Percentiles rank a stretch among this genome's conserved stretches.
Conservation (phyloP, 208 protist genomes). For the Paratrypanosoma confusum region DNA sequence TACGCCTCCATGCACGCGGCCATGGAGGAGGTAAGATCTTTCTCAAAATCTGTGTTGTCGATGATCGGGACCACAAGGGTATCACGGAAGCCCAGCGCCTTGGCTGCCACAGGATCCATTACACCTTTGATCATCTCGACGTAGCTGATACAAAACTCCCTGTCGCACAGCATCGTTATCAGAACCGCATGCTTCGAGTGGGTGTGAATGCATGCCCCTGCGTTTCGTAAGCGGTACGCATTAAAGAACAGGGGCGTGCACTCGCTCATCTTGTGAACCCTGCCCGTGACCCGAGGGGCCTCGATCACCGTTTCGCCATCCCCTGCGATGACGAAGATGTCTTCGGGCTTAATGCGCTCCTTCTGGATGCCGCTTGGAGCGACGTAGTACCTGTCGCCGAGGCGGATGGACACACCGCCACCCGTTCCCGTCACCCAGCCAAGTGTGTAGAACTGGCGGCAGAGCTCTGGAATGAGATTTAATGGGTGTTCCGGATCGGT, state of each 20-base stretch:
- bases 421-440: slow-evolving; percentile 94
- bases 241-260: slow-evolving; percentile 94
- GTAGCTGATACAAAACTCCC: slow-evolving; percentile 91
- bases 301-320: slow-evolving; percentile 30
- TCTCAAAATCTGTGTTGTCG: slow-evolving; percentile 87
- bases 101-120: slow-evolving; percentile 27
- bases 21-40: slow-evolving; percentile 63
- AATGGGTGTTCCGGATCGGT: slow-evolving; percentile 62
- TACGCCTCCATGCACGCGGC: slow-evolving; percentile 82
- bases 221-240: slow-evolving; percentile 70
- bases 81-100: slow-evolving; percentile 68
- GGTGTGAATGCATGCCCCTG: slow-evolving; percentile 91
- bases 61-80: slow-evolving; percentile 93
- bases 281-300: slow-evolving; percentile 15
- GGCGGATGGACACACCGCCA: slow-evolving; percentile 87
- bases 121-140: slow-evolving; percentile 95
- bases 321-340: slow-evolving; percentile 88
- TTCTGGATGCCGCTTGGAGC: slow-evolving; percentile 93
- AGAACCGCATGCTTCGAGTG: slow-evolving; percentile 79
- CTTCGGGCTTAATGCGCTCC: slow-evolving; percentile 82
- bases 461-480: slow-evolving; percentile 89
- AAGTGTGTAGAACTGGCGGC: slow-evolving; percentile 83
- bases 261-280: slow-evolving; percentile 70
- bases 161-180: slow-evolving; percentile 80
- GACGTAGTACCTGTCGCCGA: slow-evolving; percentile 77